Evolutionary conservation across 2,329 filamentous ascomycete species (phyloP), one percentile per base, ranked within the genome.

Genomic region (Ploettnerulaceae sp.): DNA sequence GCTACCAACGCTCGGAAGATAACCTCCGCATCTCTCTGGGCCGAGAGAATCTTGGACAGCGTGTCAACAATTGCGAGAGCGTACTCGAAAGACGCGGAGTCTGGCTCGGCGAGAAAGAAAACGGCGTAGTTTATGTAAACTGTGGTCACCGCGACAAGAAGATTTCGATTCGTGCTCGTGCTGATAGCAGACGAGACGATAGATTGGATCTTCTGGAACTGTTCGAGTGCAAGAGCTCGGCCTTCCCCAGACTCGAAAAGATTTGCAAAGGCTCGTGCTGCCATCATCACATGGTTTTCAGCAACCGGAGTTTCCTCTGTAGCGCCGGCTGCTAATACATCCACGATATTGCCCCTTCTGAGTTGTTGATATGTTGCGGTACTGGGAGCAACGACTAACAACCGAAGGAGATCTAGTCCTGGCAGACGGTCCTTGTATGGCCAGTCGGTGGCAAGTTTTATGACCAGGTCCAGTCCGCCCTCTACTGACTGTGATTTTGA

Each of bases 261-360:
- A 58, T 98, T 98, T 22, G 81, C 83, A 38, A 97, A 74, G 11
- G 84, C 79, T 3, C 93, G 85, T 9, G 89, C 73, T 0, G 84
- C 82, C 73, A 98, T 86, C 84, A 97, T 95, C 8, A 81, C 78
- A 55, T 89, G 89, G 66, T 96, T 96, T 43, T 83, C 75, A 28
- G 81, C 81, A 0, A 84, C 71, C 2, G 79, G 73, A 0, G 75
- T 69, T 4, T 68, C 65, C 7, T 80, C 74, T 43, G 84, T 79
- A 2, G 81, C 72, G 1, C 67, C 78, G 33, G 64, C 64, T 25
- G 81, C 72, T 5, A 96, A 68, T 9, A 71, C 67, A 6, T 76
- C 69, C 3, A 86, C 65, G n/a, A 90, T 69, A 26, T 78, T 82
- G 3, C 70, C 71, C 22, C 73, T 69, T 2, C 70, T 67, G 0